phyloP scores from a whole-genome alignment of 495 filamentous ascomycete genomes.

The Xylaria telfairii region DNA sequence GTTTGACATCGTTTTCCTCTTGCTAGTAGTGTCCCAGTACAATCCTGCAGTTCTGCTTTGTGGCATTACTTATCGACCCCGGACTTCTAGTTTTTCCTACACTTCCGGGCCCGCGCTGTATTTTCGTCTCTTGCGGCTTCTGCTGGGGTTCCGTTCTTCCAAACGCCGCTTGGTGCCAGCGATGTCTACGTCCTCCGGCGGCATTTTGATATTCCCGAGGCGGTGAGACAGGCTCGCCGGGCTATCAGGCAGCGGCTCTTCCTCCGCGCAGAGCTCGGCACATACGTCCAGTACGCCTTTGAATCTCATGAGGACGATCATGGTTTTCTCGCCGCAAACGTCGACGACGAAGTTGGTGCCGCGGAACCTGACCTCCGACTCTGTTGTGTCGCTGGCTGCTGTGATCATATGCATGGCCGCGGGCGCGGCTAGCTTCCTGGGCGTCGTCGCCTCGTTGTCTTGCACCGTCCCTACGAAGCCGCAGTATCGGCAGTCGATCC shows the following conservation, averaged over 20 bases:
- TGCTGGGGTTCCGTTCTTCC: neutral
- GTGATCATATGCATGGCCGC: constrained; percentile 33
- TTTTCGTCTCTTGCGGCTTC: neutral
- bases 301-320: constrained; percentile 23
- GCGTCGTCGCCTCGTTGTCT: constrained; percentile 19
- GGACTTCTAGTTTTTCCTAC: neutral
- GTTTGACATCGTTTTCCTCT: neutral
- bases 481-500: constrained; percentile 35
- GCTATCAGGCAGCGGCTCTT: constrained; percentile 4
- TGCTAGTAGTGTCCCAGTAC: no score
- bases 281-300: constrained; percentile 11
- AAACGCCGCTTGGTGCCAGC: neutral
- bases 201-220: neutral
- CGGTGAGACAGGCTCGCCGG: neutral
- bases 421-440: constrained; percentile 31
- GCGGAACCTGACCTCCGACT: constrained; percentile 25
- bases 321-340: constrained; percentile 20
- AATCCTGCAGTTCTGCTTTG: neutral
- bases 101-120: neutral
- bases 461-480: constrained; percentile 27
- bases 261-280: neutral
- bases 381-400: neutral
- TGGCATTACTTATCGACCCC: neutral
- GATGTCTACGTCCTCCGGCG: neutral
- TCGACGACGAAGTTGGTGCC: constrained; percentile 33